A percentile compares a stretch with the other conserved stretches of the same genome.
phyloP scores from a whole-genome alignment of 495 filamentous ascomycete genomes.

The Hypoxylon trugodes region DNA sequence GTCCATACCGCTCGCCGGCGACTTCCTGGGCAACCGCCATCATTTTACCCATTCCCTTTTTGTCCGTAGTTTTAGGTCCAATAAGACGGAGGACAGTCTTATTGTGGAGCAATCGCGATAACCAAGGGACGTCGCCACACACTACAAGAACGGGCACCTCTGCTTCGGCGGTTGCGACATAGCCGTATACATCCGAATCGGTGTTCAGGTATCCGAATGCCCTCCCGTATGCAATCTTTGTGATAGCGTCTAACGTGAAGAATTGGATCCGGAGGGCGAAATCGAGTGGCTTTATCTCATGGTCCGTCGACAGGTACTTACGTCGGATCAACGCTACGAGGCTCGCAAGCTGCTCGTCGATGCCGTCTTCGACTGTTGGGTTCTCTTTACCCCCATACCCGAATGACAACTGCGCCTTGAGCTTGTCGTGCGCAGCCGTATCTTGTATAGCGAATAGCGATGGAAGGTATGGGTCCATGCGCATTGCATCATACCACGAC shows the following conservation, averaged over 20 bases:
- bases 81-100: slow-evolving; percentile 32
- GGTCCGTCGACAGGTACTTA: slow-evolving; percentile 50
- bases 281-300: slow-evolving; percentile 46
- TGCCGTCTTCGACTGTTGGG: slow-evolving; percentile 46
- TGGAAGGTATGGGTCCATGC: slow-evolving; percentile 41
- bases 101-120: slow-evolving; percentile 17
- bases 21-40: slow-evolving; percentile 43
- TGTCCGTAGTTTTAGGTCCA: slow-evolving; percentile 36
- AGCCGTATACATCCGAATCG: slow-evolving; percentile 56
- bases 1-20: slow-evolving; percentile 42
- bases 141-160: slow-evolving; percentile 36
- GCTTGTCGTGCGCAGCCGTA: slow-evolving; percentile 43
- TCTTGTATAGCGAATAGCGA: slow-evolving; percentile 22
- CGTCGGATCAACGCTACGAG: slow-evolving; percentile 48
- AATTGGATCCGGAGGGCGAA: slow-evolving; percentile 49
- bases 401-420: slow-evolving; percentile 48
- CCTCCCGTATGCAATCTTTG: slow-evolving; percentile 58
- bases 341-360: slow-evolving; percentile 50
- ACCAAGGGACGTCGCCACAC: slow-evolving; percentile 32
- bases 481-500: slow-evolving; percentile 46
- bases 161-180: slow-evolving; percentile 47
- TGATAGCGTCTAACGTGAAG: slow-evolving; percentile 59
- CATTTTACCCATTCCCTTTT: slow-evolving; percentile 40
- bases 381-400: slow-evolving; percentile 59
- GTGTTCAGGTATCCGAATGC: slow-evolving; percentile 52